These are phyloP conservation scores for Petasospora fabianii DNA, from an alignment of 1,139 yeast species.

Conservation along the genomic window DNA sequence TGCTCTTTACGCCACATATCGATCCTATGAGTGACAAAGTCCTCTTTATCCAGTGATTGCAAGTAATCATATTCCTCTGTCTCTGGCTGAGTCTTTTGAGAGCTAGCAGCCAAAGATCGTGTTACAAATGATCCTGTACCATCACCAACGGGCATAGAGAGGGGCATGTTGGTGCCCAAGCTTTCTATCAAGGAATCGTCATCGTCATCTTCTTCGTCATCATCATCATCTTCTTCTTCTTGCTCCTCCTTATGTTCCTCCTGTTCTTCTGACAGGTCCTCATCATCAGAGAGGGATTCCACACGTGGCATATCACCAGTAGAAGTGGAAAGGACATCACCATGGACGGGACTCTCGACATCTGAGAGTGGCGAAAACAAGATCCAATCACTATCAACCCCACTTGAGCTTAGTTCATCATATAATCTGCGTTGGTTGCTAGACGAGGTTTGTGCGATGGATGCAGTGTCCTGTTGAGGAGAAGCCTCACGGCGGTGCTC, in stretches of 20 bases:
- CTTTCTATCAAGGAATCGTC: slow-evolving; percentile 27
- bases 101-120: no score
- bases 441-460: background rate
- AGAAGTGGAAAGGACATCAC: slow-evolving; percentile 23
- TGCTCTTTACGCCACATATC: slow-evolving; percentile 29
- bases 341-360: slow-evolving; percentile 3
- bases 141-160: slow-evolving; percentile 16
- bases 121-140: slow-evolving; percentile 15
- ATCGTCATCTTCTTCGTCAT: slow-evolving; percentile 20
- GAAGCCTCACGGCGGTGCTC: slow-evolving; percentile 2
- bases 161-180: slow-evolving; percentile 13
- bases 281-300: no score
- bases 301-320: slow-evolving; percentile 15
- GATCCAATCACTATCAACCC: slow-evolving; percentile 27
- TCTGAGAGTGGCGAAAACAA: slow-evolving; percentile 23
- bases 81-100: slow-evolving; percentile 1
- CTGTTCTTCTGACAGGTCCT: background rate
- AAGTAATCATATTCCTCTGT: slow-evolving; percentile 9
- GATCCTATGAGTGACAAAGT: slow-evolving; percentile 24
- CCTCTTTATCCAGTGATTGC: slow-evolving; percentile 16
- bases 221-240: slow-evolving; percentile 16
- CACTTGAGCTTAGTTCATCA: slow-evolving; percentile 23
- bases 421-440: slow-evolving; percentile 8
- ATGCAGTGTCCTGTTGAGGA: slow-evolving; percentile 3
- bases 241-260: slow-evolving; percentile 2